phyloP scores from a whole-genome alignment of 2,329 filamentous ascomycete genomes.

The Ophiocordyceps camponoti-saundersi region DNA sequence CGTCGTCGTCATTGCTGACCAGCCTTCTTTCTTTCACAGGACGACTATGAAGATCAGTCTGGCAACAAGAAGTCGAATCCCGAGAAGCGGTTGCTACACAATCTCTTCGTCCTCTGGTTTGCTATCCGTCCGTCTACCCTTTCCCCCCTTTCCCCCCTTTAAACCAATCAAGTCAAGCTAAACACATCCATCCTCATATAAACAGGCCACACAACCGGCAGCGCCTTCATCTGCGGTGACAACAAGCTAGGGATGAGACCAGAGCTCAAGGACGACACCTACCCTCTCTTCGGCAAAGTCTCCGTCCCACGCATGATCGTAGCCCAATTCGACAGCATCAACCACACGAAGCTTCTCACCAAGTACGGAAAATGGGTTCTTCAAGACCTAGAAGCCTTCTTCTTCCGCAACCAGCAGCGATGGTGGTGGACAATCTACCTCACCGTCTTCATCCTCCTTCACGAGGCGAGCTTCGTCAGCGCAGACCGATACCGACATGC shows the following conservation, averaged over 20 bases:
- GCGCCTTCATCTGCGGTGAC: conserved; percentile 21
- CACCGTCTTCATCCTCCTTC: conserved; percentile 23
- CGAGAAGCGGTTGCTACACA: conserved; percentile 19
- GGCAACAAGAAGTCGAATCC: conserved; percentile 4
- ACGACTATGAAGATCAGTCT: neutral
- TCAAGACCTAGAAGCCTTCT: conserved; percentile 15
- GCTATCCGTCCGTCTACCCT: conserved; percentile 22
- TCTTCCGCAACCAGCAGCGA: conserved; percentile 15
- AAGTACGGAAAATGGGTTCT: conserved; percentile 17
- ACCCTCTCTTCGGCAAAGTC: conserved; percentile 20
- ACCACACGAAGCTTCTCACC: conserved; percentile 17
- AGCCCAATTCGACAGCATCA: conserved; percentile 27
- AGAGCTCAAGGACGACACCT: conserved; percentile 15
- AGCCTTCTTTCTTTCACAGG: neutral
- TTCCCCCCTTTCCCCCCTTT: neutral
- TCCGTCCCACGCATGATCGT: conserved; percentile 26
- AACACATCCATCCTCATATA: neutral
- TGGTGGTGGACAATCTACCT: conserved; percentile 19
- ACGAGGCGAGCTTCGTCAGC: conserved; percentile 21
- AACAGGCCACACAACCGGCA: conserved; percentile 26
- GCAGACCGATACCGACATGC: conserved; percentile 25
- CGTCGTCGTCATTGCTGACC: neutral
- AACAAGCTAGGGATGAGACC: conserved; percentile 23
- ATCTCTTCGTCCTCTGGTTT: conserved; percentile 28
- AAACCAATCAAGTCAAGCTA: no score